Evolutionary conservation across 345 rosid genomes (phyloP).

Genomic region (Clarkia xantiana): DNA sequence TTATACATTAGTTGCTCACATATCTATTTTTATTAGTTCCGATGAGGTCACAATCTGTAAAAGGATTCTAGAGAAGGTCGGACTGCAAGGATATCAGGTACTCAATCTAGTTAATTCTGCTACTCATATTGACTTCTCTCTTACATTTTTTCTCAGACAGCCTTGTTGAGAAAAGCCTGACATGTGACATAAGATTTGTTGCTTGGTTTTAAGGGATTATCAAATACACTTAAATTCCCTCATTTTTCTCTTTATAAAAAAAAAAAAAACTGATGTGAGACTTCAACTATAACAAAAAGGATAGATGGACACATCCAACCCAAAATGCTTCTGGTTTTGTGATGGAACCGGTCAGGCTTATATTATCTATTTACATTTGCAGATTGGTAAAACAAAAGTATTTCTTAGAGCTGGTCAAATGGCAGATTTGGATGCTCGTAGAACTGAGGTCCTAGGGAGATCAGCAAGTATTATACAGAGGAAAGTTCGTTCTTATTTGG

Average conservation of each 20-base stretch:
- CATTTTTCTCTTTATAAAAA: not conserved
- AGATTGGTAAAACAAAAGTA: constrained; percentile 90
- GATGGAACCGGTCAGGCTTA: too few relatives aligned
- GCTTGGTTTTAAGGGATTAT: too few relatives aligned
- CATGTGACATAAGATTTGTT: too few relatives aligned
- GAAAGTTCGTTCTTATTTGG: constrained; percentile 80
- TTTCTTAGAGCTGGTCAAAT: constrained; percentile 96
- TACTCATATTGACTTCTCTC: not conserved
- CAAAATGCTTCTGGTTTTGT: too few relatives aligned
- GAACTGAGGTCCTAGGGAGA: constrained; percentile 82
- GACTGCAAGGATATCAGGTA: constrained; percentile 87
- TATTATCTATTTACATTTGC: constrained; percentile 12
- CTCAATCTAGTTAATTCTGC: not conserved
- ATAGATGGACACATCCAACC: too few relatives aligned
- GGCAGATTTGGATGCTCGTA: constrained; percentile 83
- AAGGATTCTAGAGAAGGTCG: constrained; percentile 66
- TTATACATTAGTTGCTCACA: too few relatives aligned
- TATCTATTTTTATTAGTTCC: constrained; percentile 23
- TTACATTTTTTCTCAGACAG: too few relatives aligned
- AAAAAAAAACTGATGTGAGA: not conserved
- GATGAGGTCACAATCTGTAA: constrained; percentile 76
- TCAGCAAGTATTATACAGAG: constrained; percentile 91
- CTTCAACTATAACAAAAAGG: too few relatives aligned
- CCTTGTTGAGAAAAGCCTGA: too few relatives aligned
- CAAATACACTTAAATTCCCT: too few relatives aligned